These are phyloP conservation scores for Przewalskia tangutica DNA, from an alignment of 257 asterid genomes.

Conservation along the genomic window DNA sequence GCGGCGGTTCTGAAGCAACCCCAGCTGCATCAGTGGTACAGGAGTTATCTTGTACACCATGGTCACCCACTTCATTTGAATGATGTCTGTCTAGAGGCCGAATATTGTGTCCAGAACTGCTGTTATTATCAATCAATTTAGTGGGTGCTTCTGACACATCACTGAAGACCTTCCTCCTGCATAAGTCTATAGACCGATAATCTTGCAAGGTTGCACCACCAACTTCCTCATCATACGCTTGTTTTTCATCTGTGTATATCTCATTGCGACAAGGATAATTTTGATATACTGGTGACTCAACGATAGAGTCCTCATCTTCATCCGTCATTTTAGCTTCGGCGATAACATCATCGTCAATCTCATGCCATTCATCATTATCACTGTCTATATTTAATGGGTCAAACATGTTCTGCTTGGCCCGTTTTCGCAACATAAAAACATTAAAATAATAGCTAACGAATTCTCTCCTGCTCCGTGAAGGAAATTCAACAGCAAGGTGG, in stretches of 20 bases:
- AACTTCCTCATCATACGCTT: slow-evolving; percentile 1
- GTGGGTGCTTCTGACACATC: background rate
- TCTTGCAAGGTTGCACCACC: background rate
- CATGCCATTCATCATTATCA: slow-evolving; percentile 30
- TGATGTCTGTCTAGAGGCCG: background rate
- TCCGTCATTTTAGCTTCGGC: slow-evolving; percentile 9
- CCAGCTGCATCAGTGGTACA: slow-evolving; percentile 2
- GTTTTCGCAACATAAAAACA: slow-evolving; percentile 25
- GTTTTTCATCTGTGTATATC: background rate
- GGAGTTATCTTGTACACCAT: background rate
- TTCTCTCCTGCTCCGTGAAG: slow-evolving; percentile 25
- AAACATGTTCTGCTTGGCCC: slow-evolving; percentile 33
- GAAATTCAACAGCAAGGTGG: slow-evolving; percentile 20
- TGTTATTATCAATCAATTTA: background rate
- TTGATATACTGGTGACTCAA: slow-evolving; percentile 12
- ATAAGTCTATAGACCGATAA: background rate
- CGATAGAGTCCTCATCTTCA: slow-evolving; percentile 16
- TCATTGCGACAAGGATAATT: slow-evolving; percentile 13
- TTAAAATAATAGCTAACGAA: slow-evolving; percentile 32
- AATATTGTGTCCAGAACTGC: background rate
- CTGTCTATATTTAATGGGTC: slow-evolving; percentile 24
- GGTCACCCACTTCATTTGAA: slow-evolving; percentile 3
- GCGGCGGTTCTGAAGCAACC: slow-evolving; percentile 1
- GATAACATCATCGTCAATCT: slow-evolving; percentile 5
- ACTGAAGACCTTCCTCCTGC: background rate